These are phyloP conservation scores for Schizosaccharomyces cryophilus DNA, from an alignment of 805 yeast species.

Conservation along the genomic window DNA sequence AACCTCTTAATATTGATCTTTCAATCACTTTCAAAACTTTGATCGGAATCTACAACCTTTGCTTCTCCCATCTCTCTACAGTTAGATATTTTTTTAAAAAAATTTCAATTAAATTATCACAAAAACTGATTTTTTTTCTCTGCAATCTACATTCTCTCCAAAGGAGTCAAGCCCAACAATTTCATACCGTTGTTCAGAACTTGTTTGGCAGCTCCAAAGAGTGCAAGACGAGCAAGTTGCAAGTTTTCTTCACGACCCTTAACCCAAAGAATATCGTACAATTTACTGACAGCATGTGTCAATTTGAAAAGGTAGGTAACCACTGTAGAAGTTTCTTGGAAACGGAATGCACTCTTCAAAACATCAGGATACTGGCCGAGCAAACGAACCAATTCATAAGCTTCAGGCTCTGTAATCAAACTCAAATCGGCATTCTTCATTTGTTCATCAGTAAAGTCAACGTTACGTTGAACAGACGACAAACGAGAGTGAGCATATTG, in stretches of 20 bases:
- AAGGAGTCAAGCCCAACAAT: constrained; percentile 86
- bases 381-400: constrained; percentile 44
- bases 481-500: constrained; percentile 96
- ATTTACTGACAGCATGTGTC: constrained; percentile 84
- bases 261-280: constrained; percentile 89
- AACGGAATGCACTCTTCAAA: constrained; percentile 56
- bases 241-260: constrained; percentile 78
- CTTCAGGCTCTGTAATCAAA: constrained; percentile 45
- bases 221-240: constrained; percentile 75
- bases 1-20: no score
- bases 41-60: no score
- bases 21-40: no score
- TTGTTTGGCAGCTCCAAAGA: constrained; percentile 73
- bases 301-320: constrained; percentile 82
- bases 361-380: constrained; percentile 82
- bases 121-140: neutral
- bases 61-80: no score
- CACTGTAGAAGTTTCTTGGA: constrained; percentile 75
- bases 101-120: neutral
- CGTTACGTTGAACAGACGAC: constrained; percentile 77
- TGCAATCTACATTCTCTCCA: constrained; percentile 13
- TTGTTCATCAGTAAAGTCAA: constrained; percentile 15
- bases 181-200: constrained; percentile 74
- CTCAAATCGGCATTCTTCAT: constrained; percentile 26
- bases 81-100: no score